Evolutionary conservation across 2,329 filamentous ascomycete species (phyloP).

Genomic region (Colletotrichum sp.): DNA sequence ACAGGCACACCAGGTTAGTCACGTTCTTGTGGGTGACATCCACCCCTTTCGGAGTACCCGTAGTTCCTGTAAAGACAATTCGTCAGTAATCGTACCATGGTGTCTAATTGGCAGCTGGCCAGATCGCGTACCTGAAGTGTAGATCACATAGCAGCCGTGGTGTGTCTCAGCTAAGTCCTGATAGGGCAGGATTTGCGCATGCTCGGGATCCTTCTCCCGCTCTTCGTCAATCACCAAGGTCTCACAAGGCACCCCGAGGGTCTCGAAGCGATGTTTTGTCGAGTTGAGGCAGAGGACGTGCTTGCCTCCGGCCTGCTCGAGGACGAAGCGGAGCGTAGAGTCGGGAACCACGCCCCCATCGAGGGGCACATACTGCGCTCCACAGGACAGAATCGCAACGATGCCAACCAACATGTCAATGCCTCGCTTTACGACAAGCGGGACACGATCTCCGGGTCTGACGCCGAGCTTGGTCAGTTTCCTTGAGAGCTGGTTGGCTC

Average conservation of each 20-base stretch:
- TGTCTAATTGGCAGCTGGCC: background rate
- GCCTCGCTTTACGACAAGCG: slow-evolving; percentile 57
- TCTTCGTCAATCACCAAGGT: slow-evolving; percentile 8
- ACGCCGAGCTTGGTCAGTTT: slow-evolving; percentile 44
- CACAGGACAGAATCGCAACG: slow-evolving; percentile 60
- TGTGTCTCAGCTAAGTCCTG: slow-evolving; percentile 37
- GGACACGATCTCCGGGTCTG: slow-evolving; percentile 50
- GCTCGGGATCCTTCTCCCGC: background rate
- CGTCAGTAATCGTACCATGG: background rate
- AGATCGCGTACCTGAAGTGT: slow-evolving; percentile 50
- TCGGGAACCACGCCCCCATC: slow-evolving; percentile 60
- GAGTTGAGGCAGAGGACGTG: slow-evolving; percentile 51
- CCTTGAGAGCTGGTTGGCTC: slow-evolving; percentile 46
- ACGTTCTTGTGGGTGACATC: slow-evolving; percentile 53
- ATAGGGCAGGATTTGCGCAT: background rate
- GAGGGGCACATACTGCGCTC: slow-evolving; percentile 64
- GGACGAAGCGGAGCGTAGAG: slow-evolving; percentile 53
- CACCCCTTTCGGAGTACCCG: slow-evolving; percentile 63
- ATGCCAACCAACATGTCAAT: slow-evolving; percentile 63
- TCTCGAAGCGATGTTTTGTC: slow-evolving; percentile 1
- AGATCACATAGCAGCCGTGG: slow-evolving; percentile 53
- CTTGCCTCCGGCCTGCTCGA: slow-evolving; percentile 47
- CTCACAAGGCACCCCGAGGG: background rate
- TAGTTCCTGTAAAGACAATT: slow-evolving; percentile 39
- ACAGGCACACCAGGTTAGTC: slow-evolving; percentile 5